These are phyloP conservation scores for Phialemonium atrogriseum DNA, from an alignment of 2,329 filamentous ascomycete genomes.

Conservation along the genomic window DNA sequence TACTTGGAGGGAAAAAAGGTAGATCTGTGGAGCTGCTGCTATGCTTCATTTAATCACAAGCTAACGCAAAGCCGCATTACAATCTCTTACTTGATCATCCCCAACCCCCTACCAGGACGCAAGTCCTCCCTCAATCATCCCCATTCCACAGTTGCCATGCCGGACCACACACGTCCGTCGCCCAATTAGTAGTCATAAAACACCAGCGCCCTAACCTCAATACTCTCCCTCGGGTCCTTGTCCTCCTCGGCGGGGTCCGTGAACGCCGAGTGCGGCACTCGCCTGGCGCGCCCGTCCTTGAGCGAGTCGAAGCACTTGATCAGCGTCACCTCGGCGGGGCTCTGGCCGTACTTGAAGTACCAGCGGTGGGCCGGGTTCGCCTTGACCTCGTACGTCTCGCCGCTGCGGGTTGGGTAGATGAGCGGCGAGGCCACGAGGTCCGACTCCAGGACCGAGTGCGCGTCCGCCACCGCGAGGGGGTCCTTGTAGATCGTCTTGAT, in stretches of 20 bases:
- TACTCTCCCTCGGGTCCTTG: slow-evolving; percentile 39
- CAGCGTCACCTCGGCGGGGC: slow-evolving; percentile 44
- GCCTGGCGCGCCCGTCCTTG: slow-evolving; percentile 25
- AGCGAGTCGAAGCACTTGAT: slow-evolving; percentile 53
- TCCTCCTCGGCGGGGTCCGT: slow-evolving; percentile 32
- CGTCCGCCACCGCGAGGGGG: slow-evolving; percentile 45
- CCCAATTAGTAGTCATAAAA: no score
- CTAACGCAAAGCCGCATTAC: no score
- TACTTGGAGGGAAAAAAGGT: no score
- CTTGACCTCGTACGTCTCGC: slow-evolving; percentile 34
- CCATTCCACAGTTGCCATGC: no score
- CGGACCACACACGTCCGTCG: no score
- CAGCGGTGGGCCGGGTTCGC: slow-evolving; percentile 21
- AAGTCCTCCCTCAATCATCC: no score
- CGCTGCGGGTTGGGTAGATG: slow-evolving; percentile 41
- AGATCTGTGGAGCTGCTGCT: no score
- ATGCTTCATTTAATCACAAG: no score
- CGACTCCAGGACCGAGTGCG: slow-evolving; percentile 36
- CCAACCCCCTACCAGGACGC: no score
- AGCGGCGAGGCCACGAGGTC: slow-evolving; percentile 40
- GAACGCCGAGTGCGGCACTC: slow-evolving; percentile 47
- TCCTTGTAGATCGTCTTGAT: slow-evolving; percentile 43
- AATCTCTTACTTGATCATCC: no score
- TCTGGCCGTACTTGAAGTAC: slow-evolving; percentile 44
- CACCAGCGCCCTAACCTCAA: slow-evolving; percentile 45